These are phyloP conservation scores for Hygrophoropsis aurantiaca DNA, from an alignment of 768 basidiomycete species.

Conservation along the genomic window DNA sequence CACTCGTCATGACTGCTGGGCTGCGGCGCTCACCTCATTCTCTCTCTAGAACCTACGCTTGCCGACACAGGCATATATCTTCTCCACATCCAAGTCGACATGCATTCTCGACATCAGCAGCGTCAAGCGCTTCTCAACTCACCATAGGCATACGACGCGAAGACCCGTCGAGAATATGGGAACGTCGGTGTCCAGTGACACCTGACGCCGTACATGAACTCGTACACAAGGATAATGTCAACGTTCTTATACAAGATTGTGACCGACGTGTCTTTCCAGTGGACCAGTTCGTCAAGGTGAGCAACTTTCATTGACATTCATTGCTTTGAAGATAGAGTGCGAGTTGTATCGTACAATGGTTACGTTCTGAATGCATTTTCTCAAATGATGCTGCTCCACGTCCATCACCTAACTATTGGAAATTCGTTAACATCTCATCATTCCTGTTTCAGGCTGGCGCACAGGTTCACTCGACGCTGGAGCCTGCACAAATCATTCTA, in stretches of 20 bases:
- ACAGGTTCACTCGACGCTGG: constrained; percentile 51
- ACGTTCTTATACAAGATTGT: constrained; percentile 77
- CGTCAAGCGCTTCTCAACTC: constrained; percentile 26
- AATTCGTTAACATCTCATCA: not conserved
- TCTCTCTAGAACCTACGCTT: constrained; percentile 4
- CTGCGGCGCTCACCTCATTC: constrained; percentile 7
- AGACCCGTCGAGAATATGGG: constrained; percentile 81
- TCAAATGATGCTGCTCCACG: not conserved
- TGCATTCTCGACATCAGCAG: constrained; percentile 17
- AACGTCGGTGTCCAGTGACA: constrained; percentile 80
- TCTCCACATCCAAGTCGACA: constrained; percentile 11
- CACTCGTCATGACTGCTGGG: not conserved
- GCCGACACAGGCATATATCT: no score
- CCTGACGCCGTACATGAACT: constrained; percentile 70
- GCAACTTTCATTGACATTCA: constrained; percentile 13
- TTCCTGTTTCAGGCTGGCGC: constrained; percentile 69
- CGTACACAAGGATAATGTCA: constrained; percentile 51
- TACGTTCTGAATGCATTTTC: not conserved
- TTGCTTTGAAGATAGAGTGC: not conserved
- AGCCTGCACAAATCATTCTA: constrained; percentile 69
- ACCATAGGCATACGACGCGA: constrained; percentile 70
- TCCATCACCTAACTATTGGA: not conserved
- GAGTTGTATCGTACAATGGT: not conserved
- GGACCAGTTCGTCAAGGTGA: constrained; percentile 64
- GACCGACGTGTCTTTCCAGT: constrained; percentile 70